Percentiles rank a stretch among this genome's conserved stretches.
Evolutionary conservation across 2,329 filamentous ascomycete genomes (phyloP).

Genomic region (Podosphaera aphanis): DNA sequence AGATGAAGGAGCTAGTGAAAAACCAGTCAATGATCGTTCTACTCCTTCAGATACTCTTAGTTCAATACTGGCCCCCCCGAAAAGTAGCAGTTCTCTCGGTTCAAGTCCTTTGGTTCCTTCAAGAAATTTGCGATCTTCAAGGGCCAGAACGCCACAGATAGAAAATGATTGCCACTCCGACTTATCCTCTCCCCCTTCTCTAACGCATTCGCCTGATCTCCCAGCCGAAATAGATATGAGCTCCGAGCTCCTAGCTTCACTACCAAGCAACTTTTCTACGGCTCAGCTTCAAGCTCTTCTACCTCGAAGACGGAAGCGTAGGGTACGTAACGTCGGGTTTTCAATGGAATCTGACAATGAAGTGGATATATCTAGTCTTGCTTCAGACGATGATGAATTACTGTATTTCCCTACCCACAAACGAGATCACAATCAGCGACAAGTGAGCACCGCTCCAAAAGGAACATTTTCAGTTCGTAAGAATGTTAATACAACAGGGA

Average conservation of each 20-base stretch:
- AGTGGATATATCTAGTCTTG: constrained; percentile 24
- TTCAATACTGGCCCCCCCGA: constrained; percentile 16
- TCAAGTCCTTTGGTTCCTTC: constrained; percentile 3
- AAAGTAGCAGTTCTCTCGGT: constrained; percentile 12
- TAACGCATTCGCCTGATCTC: constrained; percentile 40
- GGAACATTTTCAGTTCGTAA: constrained; percentile 2
- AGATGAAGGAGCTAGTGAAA: constrained; percentile 2
- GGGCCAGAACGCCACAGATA: constrained; percentile 11
- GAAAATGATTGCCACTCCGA: constrained; percentile 11
- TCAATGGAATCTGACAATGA: constrained; percentile 22
- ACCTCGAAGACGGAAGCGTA: constrained; percentile 14
- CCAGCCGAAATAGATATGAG: background rate
- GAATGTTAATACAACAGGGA: constrained; percentile 2
- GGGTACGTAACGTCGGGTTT: constrained; percentile 17
- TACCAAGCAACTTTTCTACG: background rate
- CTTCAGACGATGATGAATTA: constrained; percentile 31
- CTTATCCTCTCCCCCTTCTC: constrained; percentile 36
- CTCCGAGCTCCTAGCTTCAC: background rate
- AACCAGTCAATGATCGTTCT: constrained; percentile 8
- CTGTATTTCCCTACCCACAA: constrained; percentile 18
- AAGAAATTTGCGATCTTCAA: constrained; percentile 8
- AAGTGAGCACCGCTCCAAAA: background rate
- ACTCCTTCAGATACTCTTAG: constrained; percentile 13
- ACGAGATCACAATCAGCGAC: background rate
- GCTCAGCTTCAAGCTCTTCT: constrained; percentile 16